A percentile compares a stretch with the other conserved stretches of the same genome.
Evolutionary conservation across 2,329 filamentous ascomycete species (phyloP).

Genomic region (Xylaria sp.): DNA sequence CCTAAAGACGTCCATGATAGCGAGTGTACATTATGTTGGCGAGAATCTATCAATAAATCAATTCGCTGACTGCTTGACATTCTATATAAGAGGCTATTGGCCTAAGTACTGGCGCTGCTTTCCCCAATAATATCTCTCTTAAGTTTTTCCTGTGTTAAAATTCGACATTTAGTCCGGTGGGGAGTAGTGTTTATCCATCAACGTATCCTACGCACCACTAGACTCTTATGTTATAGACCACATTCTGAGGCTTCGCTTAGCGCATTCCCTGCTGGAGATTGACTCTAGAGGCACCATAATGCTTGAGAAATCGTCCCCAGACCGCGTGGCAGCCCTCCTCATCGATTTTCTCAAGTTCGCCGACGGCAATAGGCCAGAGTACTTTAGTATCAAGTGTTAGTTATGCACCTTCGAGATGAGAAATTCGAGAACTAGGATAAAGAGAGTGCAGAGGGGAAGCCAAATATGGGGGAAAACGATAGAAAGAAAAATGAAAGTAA

Average conservation of each 20-base stretch:
- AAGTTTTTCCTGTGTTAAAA: background rate
- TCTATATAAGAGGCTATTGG: background rate
- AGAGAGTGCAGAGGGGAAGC: background rate
- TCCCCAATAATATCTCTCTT: background rate
- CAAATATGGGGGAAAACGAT: background rate
- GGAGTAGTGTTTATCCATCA: background rate
- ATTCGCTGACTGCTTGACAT: no score
- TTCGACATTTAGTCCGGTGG: background rate
- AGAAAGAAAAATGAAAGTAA: background rate
- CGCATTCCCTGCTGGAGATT: slow-evolving; percentile 20
- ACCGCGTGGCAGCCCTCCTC: slow-evolving; percentile 28
- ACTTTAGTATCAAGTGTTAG: slow-evolving; percentile 9
- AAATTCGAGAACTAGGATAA: background rate
- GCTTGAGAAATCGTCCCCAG: slow-evolving; percentile 34
- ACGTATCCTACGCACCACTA: background rate
- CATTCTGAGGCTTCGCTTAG: background rate
- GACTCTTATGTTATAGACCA: background rate
- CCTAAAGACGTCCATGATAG: background rate
- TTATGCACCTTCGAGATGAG: background rate
- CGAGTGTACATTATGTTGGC: background rate
- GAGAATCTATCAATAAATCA: background rate
- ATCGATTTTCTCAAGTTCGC: slow-evolving; percentile 25
- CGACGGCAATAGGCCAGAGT: slow-evolving; percentile 34
- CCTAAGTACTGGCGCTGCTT: background rate
- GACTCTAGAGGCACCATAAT: slow-evolving; percentile 29